Evolutionary conservation across 331 rosid species (phyloP).

Genomic region (Quercus tomentella): DNA sequence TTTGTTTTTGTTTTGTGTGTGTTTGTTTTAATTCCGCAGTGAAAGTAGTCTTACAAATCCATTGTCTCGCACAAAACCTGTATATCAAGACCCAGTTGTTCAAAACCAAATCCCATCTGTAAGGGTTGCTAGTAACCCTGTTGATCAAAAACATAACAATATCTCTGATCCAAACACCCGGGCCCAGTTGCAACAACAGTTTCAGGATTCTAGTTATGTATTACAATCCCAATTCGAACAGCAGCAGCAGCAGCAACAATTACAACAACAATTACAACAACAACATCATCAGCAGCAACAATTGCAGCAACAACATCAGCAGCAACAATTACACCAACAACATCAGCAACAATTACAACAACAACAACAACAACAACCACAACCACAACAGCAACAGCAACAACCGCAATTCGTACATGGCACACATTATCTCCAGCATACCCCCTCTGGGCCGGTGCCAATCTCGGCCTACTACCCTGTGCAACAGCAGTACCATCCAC

Average conservation of each 20-base stretch:
- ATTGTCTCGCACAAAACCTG: constrained; percentile 56
- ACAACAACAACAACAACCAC: constrained; percentile 6
- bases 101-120: constrained; percentile 62
- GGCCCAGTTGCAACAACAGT: constrained; percentile 61
- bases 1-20: constrained; percentile 2
- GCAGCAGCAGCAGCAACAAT: background rate
- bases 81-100: constrained; percentile 68
- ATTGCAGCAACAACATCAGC: constrained; percentile 21
- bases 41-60: constrained; percentile 69
- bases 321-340: background rate
- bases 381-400: constrained; percentile 32
- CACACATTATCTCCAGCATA: constrained; percentile 70
- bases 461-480: constrained; percentile 68
- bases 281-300: constrained; percentile 10
- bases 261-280: background rate
- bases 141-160: constrained; percentile 52
- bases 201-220: constrained; percentile 44
- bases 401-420: constrained; percentile 69
- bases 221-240: constrained; percentile 39
- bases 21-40: constrained; percentile 47
- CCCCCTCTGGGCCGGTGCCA: constrained; percentile 51
- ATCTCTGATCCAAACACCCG: constrained; percentile 55
- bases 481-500: constrained; percentile 53
- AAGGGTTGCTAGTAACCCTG: constrained; percentile 52
- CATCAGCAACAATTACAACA: background rate